phyloP scores from a whole-genome alignment of 371 early-diverging fungal genomes.

The Chytridiales sp. region DNA sequence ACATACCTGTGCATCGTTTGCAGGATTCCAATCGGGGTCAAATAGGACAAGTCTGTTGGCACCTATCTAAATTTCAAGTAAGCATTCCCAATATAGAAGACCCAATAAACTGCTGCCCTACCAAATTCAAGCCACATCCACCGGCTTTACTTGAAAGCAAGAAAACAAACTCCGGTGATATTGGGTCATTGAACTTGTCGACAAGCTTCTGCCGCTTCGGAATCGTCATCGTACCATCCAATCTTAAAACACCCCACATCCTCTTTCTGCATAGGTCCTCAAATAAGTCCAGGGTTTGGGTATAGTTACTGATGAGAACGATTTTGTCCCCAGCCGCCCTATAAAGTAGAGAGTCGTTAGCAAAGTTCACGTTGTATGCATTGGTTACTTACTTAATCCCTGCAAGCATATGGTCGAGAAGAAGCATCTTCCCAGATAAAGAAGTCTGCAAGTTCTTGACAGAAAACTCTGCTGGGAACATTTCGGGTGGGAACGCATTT shows the following conservation, averaged over 20 bases:
- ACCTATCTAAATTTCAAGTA: slow-evolving; percentile 62
- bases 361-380: slow-evolving; percentile 2
- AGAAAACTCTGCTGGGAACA: slow-evolving; percentile 60
- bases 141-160: slow-evolving; percentile 96
- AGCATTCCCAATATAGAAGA: background rate
- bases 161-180: slow-evolving; percentile 78
- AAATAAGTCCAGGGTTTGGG: slow-evolving; percentile 95
- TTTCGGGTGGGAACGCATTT: slow-evolving; percentile 3
- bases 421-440: slow-evolving; percentile 86
- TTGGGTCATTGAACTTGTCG: slow-evolving; percentile 91
- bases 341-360: slow-evolving; percentile 4
- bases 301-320: slow-evolving; percentile 95
- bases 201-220: slow-evolving; percentile 90
- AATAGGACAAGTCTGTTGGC: slow-evolving; percentile 94
- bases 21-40: slow-evolving; percentile 86
- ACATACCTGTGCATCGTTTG: slow-evolving; percentile 57
- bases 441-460: slow-evolving; percentile 49
- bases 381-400: slow-evolving; percentile 42
- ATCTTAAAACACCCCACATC: slow-evolving; percentile 76
- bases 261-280: slow-evolving; percentile 78
- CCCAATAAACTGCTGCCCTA: slow-evolving; percentile 14
- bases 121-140: slow-evolving; percentile 95
- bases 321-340: slow-evolving; percentile 86
- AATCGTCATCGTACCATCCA: slow-evolving; percentile 93
- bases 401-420: slow-evolving; percentile 66